These are phyloP conservation scores for Stemphylium beticola DNA, from an alignment of 2,329 filamentous ascomycete species.

Conservation along the genomic window DNA sequence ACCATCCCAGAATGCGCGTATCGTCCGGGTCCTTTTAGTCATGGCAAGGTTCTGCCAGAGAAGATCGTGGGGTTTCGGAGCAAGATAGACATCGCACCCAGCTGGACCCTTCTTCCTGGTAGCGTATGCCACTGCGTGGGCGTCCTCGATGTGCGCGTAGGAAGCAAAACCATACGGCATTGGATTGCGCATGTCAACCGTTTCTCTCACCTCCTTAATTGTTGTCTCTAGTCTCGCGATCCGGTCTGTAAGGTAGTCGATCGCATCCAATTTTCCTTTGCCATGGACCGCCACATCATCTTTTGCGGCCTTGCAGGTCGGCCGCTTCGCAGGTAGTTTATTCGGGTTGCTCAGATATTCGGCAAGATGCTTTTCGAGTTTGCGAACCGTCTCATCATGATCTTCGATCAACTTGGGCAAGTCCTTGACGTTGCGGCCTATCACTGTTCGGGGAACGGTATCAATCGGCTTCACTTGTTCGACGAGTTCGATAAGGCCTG, in stretches of 20 bases:
- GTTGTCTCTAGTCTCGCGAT: conserved; percentile 82
- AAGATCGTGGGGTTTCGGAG: conserved; percentile 86
- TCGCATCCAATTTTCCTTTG: conserved; percentile 85
- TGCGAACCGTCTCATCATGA: conserved; percentile 78
- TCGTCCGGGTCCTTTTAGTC: conserved; percentile 68
- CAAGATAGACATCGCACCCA: conserved; percentile 76
- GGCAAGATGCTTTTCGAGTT: conserved; percentile 81
- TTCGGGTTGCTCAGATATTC: conserved; percentile 84
- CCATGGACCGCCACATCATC: conserved; percentile 70
- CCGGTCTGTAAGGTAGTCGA: conserved; percentile 86
- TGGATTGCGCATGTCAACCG: conserved; percentile 86
- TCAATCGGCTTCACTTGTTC: conserved; percentile 78
- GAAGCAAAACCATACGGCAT: conserved; percentile 94
- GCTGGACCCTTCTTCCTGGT: conserved; percentile 79
- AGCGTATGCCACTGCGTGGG: conserved; percentile 80
- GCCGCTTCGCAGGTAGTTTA: conserved; percentile 75
- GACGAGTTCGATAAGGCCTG: conserved; percentile 85
- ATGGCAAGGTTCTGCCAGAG: conserved; percentile 94
- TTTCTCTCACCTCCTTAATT: conserved; percentile 80
- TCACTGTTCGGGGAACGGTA: conserved; percentile 76
- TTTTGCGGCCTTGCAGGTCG: conserved; percentile 78
- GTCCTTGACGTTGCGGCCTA: conserved; percentile 90
- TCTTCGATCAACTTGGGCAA: conserved; percentile 83
- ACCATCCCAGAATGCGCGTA: conserved; percentile 77
- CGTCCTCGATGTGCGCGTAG: conserved; percentile 84